Conservation (phyloP, 331 rosid species). For the Arachis monticola region DNA sequence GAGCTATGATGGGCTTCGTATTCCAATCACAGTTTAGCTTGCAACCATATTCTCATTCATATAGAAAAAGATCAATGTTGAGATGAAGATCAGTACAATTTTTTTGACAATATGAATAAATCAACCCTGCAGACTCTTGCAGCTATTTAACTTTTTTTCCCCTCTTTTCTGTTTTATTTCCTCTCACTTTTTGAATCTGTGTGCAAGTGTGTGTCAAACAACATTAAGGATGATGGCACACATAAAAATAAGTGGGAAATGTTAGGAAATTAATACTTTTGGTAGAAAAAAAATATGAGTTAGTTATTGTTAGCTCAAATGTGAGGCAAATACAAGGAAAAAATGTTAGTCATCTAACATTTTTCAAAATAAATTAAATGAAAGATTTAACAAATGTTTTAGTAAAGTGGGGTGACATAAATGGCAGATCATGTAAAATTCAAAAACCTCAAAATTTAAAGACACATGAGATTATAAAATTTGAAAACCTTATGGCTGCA, state of each 20-base stretch:
- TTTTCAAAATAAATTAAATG: neutral
- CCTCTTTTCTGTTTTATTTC: neutral
- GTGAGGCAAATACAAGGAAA: too few relatives aligned
- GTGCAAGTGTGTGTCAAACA: neutral
- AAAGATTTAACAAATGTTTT: neutral
- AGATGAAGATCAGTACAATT: slow-evolving; percentile 31
- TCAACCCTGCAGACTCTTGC: slow-evolving; percentile 4
- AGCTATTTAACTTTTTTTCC: slow-evolving; percentile 10
- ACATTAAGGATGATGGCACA: slow-evolving; percentile 10
- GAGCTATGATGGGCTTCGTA: slow-evolving; percentile 87
- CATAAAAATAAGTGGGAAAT: neutral
- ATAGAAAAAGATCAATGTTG: slow-evolving; percentile 24
- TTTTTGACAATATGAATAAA: neutral
- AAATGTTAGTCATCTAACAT: too few relatives aligned
- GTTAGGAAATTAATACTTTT: too few relatives aligned
- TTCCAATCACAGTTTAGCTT: slow-evolving; percentile 62
- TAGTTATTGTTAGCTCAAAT: too few relatives aligned
- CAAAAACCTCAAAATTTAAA: neutral
- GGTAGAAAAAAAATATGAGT: too few relatives aligned
- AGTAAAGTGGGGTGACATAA: neutral
- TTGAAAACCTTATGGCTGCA: neutral
- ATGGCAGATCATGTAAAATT: slow-evolving; percentile 5
- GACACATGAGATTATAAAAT: neutral
- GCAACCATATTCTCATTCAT: slow-evolving; percentile 16
- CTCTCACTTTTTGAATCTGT: slow-evolving; percentile 14